Evolutionary conservation across 2,329 filamentous ascomycete genomes (phyloP).

Genomic region (Rhytidhysteron rufulum): DNA sequence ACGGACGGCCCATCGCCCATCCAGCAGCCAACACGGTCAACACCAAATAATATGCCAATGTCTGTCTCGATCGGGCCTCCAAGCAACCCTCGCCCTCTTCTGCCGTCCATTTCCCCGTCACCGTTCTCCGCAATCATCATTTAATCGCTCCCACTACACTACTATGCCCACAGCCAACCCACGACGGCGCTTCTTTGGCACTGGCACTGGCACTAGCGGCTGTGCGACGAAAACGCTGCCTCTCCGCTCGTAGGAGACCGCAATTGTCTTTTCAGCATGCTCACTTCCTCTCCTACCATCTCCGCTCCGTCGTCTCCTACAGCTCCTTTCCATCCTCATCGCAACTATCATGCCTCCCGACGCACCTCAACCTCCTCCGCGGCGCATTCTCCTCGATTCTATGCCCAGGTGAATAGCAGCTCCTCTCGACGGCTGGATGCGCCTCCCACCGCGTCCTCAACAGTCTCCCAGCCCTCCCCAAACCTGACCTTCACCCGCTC

Average conservation of each 20-base stretch:
- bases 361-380: slow-evolving; percentile 23
- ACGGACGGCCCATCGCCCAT: too few relatives aligned
- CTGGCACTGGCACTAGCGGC: slow-evolving; percentile 1
- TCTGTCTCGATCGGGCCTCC: too few relatives aligned
- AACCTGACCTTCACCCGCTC: slow-evolving; percentile 18
- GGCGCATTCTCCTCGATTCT: slow-evolving; percentile 31
- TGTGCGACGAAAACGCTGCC: neutral
- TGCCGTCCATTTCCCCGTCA: too few relatives aligned
- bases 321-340: slow-evolving; percentile 29
- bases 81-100: too few relatives aligned
- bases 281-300: slow-evolving; percentile 34
- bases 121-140: too few relatives aligned
- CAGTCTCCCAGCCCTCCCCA: slow-evolving; percentile 21
- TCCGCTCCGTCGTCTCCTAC: slow-evolving; percentile 35
- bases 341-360: slow-evolving; percentile 31
- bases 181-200: slow-evolving; percentile 4
- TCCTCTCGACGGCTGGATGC: slow-evolving; percentile 25
- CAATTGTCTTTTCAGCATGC: slow-evolving; percentile 21
- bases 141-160: too few relatives aligned
- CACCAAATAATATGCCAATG: too few relatives aligned
- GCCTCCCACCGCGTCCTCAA: slow-evolving; percentile 15
- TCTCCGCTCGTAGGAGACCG: slow-evolving; percentile 1
- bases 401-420: slow-evolving; percentile 21
- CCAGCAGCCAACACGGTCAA: too few relatives aligned
- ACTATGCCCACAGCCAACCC: slow-evolving; percentile 1